Conservation (phyloP, 441 rosid species). For the Brassica hybrid region DNA sequence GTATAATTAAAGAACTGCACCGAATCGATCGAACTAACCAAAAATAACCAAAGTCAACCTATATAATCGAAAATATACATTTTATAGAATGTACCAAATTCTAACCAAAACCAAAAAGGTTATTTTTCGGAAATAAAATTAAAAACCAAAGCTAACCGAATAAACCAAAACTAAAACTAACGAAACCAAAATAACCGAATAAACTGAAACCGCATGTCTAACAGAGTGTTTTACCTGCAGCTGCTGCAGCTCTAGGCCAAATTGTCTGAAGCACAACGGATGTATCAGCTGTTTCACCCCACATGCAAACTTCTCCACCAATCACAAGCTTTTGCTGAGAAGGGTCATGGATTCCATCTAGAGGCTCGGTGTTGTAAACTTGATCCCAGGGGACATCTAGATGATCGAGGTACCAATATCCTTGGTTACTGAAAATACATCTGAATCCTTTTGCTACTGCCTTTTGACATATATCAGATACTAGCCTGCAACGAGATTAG, state of each 20-base stretch:
- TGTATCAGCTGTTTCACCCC: constrained; percentile 90
- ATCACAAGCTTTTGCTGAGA: constrained; percentile 73
- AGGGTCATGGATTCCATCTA: constrained; percentile 66
- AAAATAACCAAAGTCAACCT: no score
- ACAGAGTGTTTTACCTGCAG: constrained; percentile 65
- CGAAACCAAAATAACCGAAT: neutral
- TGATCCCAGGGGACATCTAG: constrained; percentile 87
- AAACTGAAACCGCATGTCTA: neutral
- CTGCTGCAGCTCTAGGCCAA: constrained; percentile 99
- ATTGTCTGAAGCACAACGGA: constrained; percentile 88
- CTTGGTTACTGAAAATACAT: constrained; percentile 93
- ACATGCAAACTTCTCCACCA: constrained; percentile 99
- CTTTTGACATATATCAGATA: constrained; percentile 78
- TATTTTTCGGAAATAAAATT: no score
- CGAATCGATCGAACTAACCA: no score
- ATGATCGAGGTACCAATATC: constrained; percentile 95
- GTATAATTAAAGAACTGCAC: no score
- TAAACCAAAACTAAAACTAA: neutral
- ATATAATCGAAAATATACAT: no score
- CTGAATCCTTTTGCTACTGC: constrained; percentile 86
- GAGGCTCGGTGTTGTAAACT: constrained; percentile 78
- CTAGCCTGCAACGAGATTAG: constrained; percentile 57
- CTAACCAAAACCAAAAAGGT: no score
- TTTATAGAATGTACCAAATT: no score
- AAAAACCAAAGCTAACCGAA: neutral